phyloP scores from a whole-genome alignment of 352 stramenopile species.

The Phytophthora foliorum region DNA sequence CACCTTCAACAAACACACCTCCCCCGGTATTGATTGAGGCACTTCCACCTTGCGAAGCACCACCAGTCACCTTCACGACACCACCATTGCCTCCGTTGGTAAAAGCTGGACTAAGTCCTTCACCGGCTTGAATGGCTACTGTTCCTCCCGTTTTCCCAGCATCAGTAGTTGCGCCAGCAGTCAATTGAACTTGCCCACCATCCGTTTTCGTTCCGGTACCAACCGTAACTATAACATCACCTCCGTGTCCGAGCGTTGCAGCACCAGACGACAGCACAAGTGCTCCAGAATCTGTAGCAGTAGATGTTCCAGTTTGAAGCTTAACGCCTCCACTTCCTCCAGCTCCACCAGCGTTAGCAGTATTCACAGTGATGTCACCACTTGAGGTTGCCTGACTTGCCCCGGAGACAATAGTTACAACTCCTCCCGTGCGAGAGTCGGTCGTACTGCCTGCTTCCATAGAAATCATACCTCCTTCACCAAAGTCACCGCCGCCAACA shows the following conservation, averaged over 20 bases:
- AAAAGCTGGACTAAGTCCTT: conserved; percentile 70
- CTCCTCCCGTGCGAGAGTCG: conserved; percentile 75
- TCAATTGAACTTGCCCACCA: conserved; percentile 75
- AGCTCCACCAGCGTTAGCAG: conserved; percentile 61
- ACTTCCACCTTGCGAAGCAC: conserved; percentile 76
- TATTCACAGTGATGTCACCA: conserved; percentile 72
- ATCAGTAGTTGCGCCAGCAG: conserved; percentile 66
- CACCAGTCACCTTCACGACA: conserved; percentile 83
- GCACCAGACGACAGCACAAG: conserved; percentile 62
- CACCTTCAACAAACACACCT: conserved; percentile 73
- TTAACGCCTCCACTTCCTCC: conserved; percentile 68
- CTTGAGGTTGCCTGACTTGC: conserved; percentile 73
- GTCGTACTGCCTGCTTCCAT: conserved; percentile 78
- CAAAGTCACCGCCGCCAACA: conserved; percentile 80
- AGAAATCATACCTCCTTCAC: conserved; percentile 83
- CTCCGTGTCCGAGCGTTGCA: conserved; percentile 71
- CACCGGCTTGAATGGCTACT: conserved; percentile 64
- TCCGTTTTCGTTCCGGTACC: conserved; percentile 63
- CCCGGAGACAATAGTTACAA: conserved; percentile 63
- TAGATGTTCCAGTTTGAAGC: conserved; percentile 67
- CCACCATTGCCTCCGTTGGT: conserved; percentile 90
- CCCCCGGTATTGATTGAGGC: conserved; percentile 76
- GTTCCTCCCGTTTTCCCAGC: conserved; percentile 51
- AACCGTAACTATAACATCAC: conserved; percentile 59
- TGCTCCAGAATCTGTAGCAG: conserved; percentile 60